These are phyloP conservation scores for Carex kokanica DNA, from an alignment of 176 grass and related monocot species.

Conservation along the genomic window DNA sequence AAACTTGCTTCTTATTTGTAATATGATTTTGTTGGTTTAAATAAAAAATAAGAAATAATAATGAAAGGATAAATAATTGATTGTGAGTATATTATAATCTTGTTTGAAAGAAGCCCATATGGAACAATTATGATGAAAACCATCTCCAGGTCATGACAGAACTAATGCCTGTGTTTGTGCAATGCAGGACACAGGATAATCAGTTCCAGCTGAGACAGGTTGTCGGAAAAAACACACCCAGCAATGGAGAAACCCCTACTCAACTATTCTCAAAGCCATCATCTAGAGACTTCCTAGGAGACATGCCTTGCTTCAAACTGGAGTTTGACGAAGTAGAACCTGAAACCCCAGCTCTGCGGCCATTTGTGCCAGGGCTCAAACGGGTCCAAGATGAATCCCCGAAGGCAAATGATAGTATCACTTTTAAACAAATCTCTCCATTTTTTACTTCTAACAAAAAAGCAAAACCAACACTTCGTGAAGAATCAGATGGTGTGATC, in stretches of 20 bases:
- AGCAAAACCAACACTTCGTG: slow-evolving; percentile 42
- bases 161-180: neutral
- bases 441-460: slow-evolving; percentile 51
- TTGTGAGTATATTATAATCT: neutral
- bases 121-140: neutral
- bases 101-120: neutral
- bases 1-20: neutral
- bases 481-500: slow-evolving; percentile 36
- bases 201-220: slow-evolving; percentile 15
- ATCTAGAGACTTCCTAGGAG: slow-evolving; percentile 15
- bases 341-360: slow-evolving; percentile 62
- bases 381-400: slow-evolving; percentile 56
- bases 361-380: slow-evolving; percentile 54
- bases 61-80: neutral
- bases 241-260: neutral
- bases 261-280: slow-evolving; percentile 1
- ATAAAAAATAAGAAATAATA: neutral
- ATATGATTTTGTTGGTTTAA: neutral
- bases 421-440: slow-evolving; percentile 13
- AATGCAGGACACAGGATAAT: slow-evolving; percentile 3
- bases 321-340: slow-evolving; percentile 51
- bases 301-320: slow-evolving; percentile 35
- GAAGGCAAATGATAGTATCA: slow-evolving; percentile 4
- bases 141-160: neutral
- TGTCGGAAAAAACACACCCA: neutral